Base-by-base conservation (phyloP, 768 basidiomycete genomes). In the Russula ochroleuca region DNA sequence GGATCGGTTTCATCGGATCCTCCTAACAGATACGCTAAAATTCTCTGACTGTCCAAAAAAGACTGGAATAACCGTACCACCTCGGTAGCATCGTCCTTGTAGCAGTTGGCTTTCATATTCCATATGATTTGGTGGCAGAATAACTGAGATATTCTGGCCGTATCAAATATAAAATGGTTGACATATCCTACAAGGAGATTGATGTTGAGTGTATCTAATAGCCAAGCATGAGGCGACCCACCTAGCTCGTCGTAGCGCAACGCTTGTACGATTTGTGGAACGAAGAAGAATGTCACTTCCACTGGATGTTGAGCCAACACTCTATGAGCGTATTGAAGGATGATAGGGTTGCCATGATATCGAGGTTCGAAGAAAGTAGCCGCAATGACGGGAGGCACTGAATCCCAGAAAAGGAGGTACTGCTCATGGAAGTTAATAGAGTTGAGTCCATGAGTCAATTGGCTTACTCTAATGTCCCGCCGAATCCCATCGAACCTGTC, bases 121-220 rank as follows among this genome's bases (percentile, higher is more conserved):
- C 97, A 99, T 66, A 99, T 92, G 67, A 98, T 98, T 77, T 99
- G 97, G 72, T 99, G 97, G 72, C 97, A 99, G 78, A 99, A 99
- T 25, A 94, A 75, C 73, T 96, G 95, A 2, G 96, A 98, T 57
- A 98, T 93, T 76, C 92, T 96, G 8, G 96, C 89, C 0, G 95
- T 97, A 77, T 98, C 95, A 68, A 94, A 94, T 69, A 98, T 92
- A 80, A 98, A 99, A 23, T 87, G 85, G 62, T 89, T 84, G 33
- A 98, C 93, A 75, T 98, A 98, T 19, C 92, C 96, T 95, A 57
- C 8, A 15, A 25, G 62, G 6, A 49, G 33, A 3, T 53, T 51
- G 59, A 10, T 23, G 59, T 28, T 56, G 5, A 28, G 21, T 45
- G 37, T 7, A 47, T 41, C 31, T 53, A 40, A 15, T 5, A 10